A percentile compares a stretch with the other conserved stretches of the same genome.
phyloP scores from a whole-genome alignment of 768 basidiomycete genomes.

The Lyophyllum semitale region DNA sequence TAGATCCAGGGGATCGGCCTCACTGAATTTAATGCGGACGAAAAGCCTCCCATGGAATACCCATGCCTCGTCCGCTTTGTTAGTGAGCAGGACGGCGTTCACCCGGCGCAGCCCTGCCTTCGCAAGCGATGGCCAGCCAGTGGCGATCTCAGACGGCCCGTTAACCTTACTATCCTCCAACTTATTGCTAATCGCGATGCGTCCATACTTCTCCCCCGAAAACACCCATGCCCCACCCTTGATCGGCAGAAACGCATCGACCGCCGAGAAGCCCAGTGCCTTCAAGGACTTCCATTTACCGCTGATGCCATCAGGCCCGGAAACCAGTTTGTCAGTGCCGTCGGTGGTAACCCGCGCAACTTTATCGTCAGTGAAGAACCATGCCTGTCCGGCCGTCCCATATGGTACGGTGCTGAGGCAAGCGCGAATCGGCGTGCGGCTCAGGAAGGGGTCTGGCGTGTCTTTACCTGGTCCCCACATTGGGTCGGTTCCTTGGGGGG shows the following conservation, averaged over 20 bases:
- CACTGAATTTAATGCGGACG: neutral
- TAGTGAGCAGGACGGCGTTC: neutral
- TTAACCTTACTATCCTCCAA: neutral
- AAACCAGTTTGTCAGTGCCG: neutral
- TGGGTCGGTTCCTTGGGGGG: neutral
- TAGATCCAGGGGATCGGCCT: neutral
- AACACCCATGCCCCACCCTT: neutral
- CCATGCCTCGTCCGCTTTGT: neutral
- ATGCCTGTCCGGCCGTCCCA: neutral
- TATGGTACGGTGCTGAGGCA: neutral
- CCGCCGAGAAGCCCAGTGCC: slow-evolving; percentile 1
- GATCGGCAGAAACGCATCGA: neutral
- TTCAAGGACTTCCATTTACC: neutral
- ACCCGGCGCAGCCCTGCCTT: neutral
- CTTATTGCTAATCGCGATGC: neutral
- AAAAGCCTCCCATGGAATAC: slow-evolving; percentile 2
- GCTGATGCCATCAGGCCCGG: neutral
- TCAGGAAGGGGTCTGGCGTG: neutral
- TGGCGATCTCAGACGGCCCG: neutral
- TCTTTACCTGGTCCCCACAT: slow-evolving; percentile 1
- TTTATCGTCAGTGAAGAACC: slow-evolving; percentile 2
- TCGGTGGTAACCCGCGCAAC: neutral
- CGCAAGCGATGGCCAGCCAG: neutral
- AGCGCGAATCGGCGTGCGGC: neutral
- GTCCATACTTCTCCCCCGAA: slow-evolving; percentile 4